Base-by-base conservation (phyloP, 495 filamentous ascomycete species). In the Aspergillus leporis region DNA sequence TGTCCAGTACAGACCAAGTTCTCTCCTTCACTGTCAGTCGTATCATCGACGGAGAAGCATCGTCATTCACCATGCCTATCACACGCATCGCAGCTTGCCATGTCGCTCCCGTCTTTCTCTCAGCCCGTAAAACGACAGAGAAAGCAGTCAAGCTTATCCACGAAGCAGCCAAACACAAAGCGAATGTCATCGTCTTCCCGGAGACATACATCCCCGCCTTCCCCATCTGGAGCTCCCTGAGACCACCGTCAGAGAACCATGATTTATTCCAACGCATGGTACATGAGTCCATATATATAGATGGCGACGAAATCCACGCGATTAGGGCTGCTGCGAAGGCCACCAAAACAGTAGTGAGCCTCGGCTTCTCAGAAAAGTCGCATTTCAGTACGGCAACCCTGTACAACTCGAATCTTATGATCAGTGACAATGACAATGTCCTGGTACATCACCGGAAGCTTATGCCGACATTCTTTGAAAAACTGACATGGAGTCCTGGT, bases 131-230 rank as follows among this genome's bases (percentile, higher is more conserved):
- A 43, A 79, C 74, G 28, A 61, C 76, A 4, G 52, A 71, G 46
- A 79, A 80, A 34, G 63, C 73, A 16, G 66, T 65, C 5, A 61
- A 46, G 7, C 60, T 81, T 28, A 74, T 76, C 40, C 66, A 70
- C 30, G 59, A 78, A 54, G 78, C 79, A 3, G 76, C 78, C 18
- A 50, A 51, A 46, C 66, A 67, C 41, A 66, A 67, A n/a, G 78
- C 77, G 22, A 68, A 81, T 28, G 66, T 83, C 45, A 62, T 83
- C 32, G 78, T 77, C 32, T 81, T 81, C 67, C 80, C 78, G 40
- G 78, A 79, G 56, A 64, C 71, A 0, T 78, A 66, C 61, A 75
- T 79, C 13, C 71, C 77, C 9, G 78, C 58, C 3, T 66, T 66
- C 23, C 64, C 64, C n/a, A 53, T 72, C 52, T 74, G 71, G 71